Base-by-base conservation (phyloP, 2,329 filamentous ascomycete species). In the Neocucurbitaria cava region DNA sequence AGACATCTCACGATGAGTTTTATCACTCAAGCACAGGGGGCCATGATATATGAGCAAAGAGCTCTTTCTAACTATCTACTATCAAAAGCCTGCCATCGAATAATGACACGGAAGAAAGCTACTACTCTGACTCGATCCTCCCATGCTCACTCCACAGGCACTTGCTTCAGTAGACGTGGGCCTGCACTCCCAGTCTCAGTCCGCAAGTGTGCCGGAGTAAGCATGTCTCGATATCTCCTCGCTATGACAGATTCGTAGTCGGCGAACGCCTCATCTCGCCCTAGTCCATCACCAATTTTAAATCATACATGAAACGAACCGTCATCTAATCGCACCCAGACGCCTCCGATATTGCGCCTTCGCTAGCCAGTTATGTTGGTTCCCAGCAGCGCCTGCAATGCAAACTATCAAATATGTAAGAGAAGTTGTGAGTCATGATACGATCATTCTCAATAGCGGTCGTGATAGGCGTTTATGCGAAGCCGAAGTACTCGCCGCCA, bases 401-500 rank as follows among this genome's bases (percentile, higher is more conserved):
- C 68, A 66, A 67, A 59, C 52, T 43, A 50, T 60, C 50, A 49
- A 62, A 60, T 54, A 59, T 56, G 48, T 64, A 61, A 52, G 45
- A 45, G 50, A 50, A 46, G 42, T 40, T 31, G 43, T 51, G 46
- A 56, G 39, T 30, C 49, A 39, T 51, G 41, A 35, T 17, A 30
- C 17, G 18, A 38, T 48, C 46, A 52, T 21, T 41, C 20, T 56
- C 30, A 36, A 50, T 33, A 31, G 31, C 24, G 20, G 10, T 23
- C 11, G 42, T 15, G 31, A 18, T 21, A 52, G 13, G 30, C 24
- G 10, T 28, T 82, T 89, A 98, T 68, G 95, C 94, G 78, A 99
- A 98, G 58, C 95, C 95, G 77, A 99, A 99, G 76, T 88, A 98
- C 76, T 98, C 94, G 80, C 92, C 95, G 66, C 95, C 95, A 64